Conservation (phyloP, 169 alveolate species). For the Theileria equi region DNA sequence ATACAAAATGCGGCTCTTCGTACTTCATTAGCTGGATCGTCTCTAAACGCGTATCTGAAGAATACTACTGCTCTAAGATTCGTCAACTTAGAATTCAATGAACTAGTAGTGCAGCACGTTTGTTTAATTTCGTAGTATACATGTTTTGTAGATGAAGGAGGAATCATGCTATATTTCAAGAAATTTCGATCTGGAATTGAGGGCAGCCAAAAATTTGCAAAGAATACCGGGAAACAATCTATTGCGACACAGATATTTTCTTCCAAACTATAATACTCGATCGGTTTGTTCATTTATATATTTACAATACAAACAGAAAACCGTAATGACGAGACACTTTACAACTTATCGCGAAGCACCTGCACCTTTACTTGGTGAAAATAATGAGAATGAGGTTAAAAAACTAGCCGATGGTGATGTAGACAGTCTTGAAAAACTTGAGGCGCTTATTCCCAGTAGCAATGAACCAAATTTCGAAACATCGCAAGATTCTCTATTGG, state of each 20-base stretch:
- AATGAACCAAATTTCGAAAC: not conserved
- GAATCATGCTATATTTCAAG: conserved; percentile 61
- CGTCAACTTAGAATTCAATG: conserved; percentile 79
- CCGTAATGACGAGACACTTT: conserved; percentile 29
- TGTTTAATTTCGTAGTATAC: not conserved
- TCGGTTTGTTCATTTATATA: conserved; percentile 24
- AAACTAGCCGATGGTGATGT: conserved; percentile 17
- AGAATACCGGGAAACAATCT: conserved; percentile 15
- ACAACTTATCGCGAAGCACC: conserved; percentile 25
- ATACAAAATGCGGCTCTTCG: conserved; percentile 79
- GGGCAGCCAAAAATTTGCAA: conserved; percentile 28
- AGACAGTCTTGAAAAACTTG: conserved; percentile 1
- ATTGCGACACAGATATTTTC: conserved; percentile 30
- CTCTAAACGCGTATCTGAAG: conserved; percentile 76
- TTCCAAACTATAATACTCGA: conserved; percentile 37
- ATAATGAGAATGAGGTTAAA: conserved; percentile 4
- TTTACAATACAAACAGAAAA: no score
- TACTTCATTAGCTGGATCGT: conserved; percentile 73
- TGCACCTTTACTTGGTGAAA: conserved; percentile 45
- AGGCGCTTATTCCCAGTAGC: not conserved
- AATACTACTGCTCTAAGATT: conserved; percentile 73
- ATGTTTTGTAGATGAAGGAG: conserved; percentile 49
- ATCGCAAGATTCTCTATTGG: not conserved
- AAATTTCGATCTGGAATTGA: conserved; percentile 59
- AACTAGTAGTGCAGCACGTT: conserved; percentile 78